Evolutionary conservation across 345 rosid genomes (phyloP), one percentile per base, ranked within the genome.

Genomic region (Barbarea vulgaris): DNA sequence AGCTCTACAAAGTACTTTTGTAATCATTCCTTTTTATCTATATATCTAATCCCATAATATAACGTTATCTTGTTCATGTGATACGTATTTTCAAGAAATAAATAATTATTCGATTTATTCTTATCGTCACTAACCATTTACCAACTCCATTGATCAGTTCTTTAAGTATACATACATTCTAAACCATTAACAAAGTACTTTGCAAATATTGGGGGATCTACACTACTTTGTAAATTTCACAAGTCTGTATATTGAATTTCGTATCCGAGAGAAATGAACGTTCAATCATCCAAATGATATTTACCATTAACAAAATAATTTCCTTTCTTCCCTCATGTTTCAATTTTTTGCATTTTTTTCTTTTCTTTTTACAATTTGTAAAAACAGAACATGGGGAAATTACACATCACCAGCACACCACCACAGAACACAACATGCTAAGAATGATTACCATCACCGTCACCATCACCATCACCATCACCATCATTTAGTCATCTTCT

Each of bases 301-400:
- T 19, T 54, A 44, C 47, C 75, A 60, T 33, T 70, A 37, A 71
- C 67, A 59, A 59, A 47, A 22, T 9, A 36, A 25, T 36, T 62
- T 24, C 25, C 28, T 48, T 61, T 71, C n/a, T 34, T 13, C 17
- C n/a, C 50, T 70, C 31, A 4, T 46, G 30, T 73, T 22, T 24
- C 10, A 3, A 14, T 7, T 27, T 52, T 52, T 6, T 27, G 28
- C 28, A 27, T 27, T 27, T 3, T 27, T 55, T 56, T 25, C 7
- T 31, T 73, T 24, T 28, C 27, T 73, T 64, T 73, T 73, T 64
- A 73, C 71, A 73, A 12, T 41, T 64, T 73, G 77, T 64, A 31
- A 36, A 31, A 50, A 56, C 13, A 62, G 57, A 65, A 54, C 72
- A 74, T 57, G 72, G 17, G 42, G 56, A 46, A 47, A 2, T 0